A percentile compares a stretch with the other conserved stretches of the same genome.
phyloP scores from a whole-genome alignment of 1,284 basidiomycete genomes.

The Trichosporon coremiiforme region DNA sequence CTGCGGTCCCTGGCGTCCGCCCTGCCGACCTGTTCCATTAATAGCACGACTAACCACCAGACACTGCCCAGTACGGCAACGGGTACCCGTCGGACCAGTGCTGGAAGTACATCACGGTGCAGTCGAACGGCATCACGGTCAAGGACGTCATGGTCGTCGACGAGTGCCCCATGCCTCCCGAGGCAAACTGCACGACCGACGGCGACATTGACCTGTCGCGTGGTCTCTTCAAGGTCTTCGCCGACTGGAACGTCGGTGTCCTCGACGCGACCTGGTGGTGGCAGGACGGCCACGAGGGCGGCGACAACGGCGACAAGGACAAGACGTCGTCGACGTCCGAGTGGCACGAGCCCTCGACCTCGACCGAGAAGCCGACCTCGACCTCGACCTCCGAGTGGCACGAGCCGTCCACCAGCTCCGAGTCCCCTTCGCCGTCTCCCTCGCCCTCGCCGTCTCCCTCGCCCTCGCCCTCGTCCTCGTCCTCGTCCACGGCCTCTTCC shows the following conservation, averaged over 20 bases:
- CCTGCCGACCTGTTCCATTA: not conserved
- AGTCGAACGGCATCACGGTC: constrained; percentile 4
- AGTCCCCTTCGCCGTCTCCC: not conserved
- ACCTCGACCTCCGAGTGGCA: constrained; percentile 7
- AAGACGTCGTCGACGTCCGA: not conserved
- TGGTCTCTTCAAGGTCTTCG: not conserved
- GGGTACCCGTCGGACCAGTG: constrained; percentile 8
- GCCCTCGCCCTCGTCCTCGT: not conserved
- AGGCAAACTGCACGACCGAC: constrained; percentile 3
- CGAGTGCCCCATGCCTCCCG: not conserved
- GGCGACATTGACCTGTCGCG: constrained; percentile 8
- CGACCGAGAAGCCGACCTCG: not conserved
- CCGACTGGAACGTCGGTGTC: constrained; percentile 8
- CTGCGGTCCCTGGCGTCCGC: not conserved
- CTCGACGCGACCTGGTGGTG: constrained; percentile 11
- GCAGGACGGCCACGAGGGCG: not conserved
- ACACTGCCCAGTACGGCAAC: constrained; percentile 12
- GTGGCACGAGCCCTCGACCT: not conserved
- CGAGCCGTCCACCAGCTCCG: not conserved
- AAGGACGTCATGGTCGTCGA: constrained; percentile 17
- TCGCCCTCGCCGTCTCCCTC: not conserved
- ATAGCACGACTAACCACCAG: constrained; percentile 1
- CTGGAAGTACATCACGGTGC: constrained; percentile 15
- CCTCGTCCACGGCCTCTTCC: not conserved
- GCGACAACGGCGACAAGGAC: not conserved